phyloP scores from a whole-genome alignment of 495 filamentous ascomycete species.

The Hypoxylon fragiforme region DNA sequence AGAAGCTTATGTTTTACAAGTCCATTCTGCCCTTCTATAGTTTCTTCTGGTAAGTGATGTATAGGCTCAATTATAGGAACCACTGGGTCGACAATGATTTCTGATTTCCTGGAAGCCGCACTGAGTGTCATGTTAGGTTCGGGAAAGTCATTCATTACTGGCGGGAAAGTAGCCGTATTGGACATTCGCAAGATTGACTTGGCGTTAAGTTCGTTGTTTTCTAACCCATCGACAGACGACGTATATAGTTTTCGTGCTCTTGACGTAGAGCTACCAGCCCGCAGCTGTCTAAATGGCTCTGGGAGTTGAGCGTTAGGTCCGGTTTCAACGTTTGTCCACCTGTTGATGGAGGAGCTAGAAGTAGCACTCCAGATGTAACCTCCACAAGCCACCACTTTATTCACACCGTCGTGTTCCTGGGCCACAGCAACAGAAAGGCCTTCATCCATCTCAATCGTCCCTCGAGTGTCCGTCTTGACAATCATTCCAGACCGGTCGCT shows the following conservation, averaged over 20 bases:
- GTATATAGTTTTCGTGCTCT: constrained; percentile 38
- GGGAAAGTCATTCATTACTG: constrained; percentile 36
- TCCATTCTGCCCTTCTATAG: constrained; percentile 93
- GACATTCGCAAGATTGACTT: constrained; percentile 78
- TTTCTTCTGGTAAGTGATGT: constrained; percentile 75
- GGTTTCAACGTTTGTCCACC: constrained; percentile 88
- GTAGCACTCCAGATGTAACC: constrained; percentile 94
- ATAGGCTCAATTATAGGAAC: constrained; percentile 63
- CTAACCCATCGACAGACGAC: constrained; percentile 38
- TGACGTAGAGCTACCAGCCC: constrained; percentile 53
- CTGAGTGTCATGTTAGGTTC: constrained; percentile 53
- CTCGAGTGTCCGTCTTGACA: constrained; percentile 88
- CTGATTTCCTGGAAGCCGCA: constrained; percentile 59
- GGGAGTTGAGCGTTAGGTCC: constrained; percentile 56
- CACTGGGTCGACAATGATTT: constrained; percentile 62
- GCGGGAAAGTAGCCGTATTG: constrained; percentile 76
- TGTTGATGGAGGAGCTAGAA: constrained; percentile 89
- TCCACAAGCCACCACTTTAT: constrained; percentile 77
- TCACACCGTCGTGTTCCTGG: constrained; percentile 88
- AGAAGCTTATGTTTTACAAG: constrained; percentile 90
- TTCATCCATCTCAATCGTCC: constrained; percentile 73
- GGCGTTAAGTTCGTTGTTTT: constrained; percentile 70
- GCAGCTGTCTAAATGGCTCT: constrained; percentile 58
- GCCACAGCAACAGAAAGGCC: constrained; percentile 84
- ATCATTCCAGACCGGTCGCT: constrained; percentile 88